Conservation (phyloP, 306 rosid genomes). For the Comarum palustre region DNA sequence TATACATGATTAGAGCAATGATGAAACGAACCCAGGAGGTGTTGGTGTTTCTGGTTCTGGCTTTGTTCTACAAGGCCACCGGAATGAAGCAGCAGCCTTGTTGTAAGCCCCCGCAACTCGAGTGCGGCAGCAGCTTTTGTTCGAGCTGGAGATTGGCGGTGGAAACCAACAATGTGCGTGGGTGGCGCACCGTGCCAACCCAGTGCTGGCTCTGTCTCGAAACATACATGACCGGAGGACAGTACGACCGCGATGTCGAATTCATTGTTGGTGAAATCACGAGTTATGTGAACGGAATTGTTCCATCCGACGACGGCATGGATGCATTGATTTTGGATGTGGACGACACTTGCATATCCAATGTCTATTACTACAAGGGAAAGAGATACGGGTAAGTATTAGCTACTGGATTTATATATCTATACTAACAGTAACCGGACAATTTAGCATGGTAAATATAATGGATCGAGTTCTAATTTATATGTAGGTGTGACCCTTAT, state of each 20-base stretch:
- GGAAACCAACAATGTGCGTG: conserved; percentile 61
- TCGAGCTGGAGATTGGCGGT: conserved; percentile 79
- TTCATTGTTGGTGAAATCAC: conserved; percentile 36
- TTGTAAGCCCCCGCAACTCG: neutral
- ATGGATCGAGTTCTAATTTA: neutral
- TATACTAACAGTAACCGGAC: no score
- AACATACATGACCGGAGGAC: conserved; percentile 59
- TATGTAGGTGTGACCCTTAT: conserved; percentile 67
- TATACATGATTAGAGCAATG: conserved; percentile 28
- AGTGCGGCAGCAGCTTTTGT: conserved; percentile 34
- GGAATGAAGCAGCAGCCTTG: conserved; percentile 7
- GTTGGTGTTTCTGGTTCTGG: conserved; percentile 26
- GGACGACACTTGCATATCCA: conserved; percentile 82
- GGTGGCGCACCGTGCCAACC: conserved; percentile 70
- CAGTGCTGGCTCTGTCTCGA: conserved; percentile 39
- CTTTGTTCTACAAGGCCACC: conserved; percentile 20
- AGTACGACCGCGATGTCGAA: conserved; percentile 46
- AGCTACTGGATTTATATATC: neutral
- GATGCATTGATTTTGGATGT: conserved; percentile 78
- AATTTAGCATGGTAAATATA: neutral
- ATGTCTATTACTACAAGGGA: conserved; percentile 45
- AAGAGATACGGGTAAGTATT: conserved; percentile 56
- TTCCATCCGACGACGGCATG: conserved; percentile 29
- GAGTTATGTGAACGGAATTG: conserved; percentile 28
- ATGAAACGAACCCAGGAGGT: conserved; percentile 28